phyloP scores from a whole-genome alignment of 768 basidiomycete genomes.

The Rubroboletus pulcherrimus region DNA sequence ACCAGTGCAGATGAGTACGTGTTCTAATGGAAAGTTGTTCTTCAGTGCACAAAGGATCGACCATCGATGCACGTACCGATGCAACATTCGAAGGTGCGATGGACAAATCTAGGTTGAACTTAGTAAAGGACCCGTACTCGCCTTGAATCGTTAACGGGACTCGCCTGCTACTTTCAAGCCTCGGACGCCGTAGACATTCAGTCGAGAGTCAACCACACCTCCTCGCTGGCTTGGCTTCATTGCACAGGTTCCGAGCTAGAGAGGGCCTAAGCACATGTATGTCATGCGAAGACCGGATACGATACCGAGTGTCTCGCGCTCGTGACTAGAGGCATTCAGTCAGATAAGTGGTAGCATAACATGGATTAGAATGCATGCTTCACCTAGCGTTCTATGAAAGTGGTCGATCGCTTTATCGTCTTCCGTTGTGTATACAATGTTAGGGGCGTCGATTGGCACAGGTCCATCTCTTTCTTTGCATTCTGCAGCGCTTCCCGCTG shows the following conservation, averaged over 20 bases:
- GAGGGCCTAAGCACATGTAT: background rate
- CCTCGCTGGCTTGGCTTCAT: slow-evolving; percentile 58
- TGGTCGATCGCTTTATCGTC: slow-evolving; percentile 35
- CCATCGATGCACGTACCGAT: slow-evolving; percentile 20
- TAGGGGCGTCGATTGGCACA: slow-evolving; percentile 23
- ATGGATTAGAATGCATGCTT: background rate
- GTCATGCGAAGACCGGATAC: background rate
- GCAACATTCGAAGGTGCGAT: slow-evolving; percentile 38
- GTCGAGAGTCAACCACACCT: slow-evolving; percentile 59
- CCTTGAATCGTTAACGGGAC: background rate
- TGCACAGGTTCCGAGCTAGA: slow-evolving; percentile 59
- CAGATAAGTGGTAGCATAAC: background rate
- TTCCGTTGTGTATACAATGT: slow-evolving; percentile 31
- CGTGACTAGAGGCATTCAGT: slow-evolving; percentile 15
- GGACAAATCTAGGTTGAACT: slow-evolving; percentile 32
- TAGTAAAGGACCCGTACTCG: background rate
- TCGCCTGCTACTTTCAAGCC: slow-evolving; percentile 57
- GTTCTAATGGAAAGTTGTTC: slow-evolving; percentile 8
- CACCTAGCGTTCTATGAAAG: slow-evolving; percentile 23
- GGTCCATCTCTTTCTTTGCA: slow-evolving; percentile 18
- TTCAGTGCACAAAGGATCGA: background rate
- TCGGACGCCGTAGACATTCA: slow-evolving; percentile 60
- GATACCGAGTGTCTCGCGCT: slow-evolving; percentile 35
- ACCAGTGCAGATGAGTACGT: slow-evolving; percentile 24
- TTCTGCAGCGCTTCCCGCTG: slow-evolving; percentile 26